Evolutionary conservation across 495 filamentous ascomycete genomes (phyloP).

Genomic region (Penicillium egyptiacum): DNA sequence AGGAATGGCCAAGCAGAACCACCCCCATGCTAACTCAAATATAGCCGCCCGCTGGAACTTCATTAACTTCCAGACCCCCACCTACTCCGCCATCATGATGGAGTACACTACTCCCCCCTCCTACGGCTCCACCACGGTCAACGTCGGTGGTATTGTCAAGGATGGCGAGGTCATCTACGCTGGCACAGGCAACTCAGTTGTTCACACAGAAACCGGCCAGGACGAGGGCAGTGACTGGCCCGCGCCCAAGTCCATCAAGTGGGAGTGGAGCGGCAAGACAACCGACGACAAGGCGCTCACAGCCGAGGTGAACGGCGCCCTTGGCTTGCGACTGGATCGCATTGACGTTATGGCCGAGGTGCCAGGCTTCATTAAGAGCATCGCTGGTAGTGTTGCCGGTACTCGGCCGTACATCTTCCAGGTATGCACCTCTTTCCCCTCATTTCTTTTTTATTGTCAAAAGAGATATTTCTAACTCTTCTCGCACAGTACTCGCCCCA

Average conservation of each 20-base stretch:
- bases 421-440: constrained; percentile 43
- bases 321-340: constrained; percentile 74
- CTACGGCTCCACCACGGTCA: constrained; percentile 86
- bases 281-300: constrained; percentile 70
- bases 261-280: constrained; percentile 74
- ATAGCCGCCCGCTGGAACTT: constrained; percentile 91
- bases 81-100: constrained; percentile 88
- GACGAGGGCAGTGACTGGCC: constrained; percentile 87
- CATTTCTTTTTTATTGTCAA: background rate
- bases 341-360: constrained; percentile 97
- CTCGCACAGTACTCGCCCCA: constrained; percentile 61
- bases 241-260: constrained; percentile 73
- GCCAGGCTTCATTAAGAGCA: constrained; percentile 89
- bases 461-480: background rate
- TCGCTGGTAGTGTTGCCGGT: constrained; percentile 82
- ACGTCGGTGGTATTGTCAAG: constrained; percentile 76
- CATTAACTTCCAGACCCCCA: constrained; percentile 83
- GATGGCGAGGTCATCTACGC: constrained; percentile 79
- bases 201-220: constrained; percentile 64
- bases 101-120: constrained; percentile 94
- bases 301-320: constrained; percentile 65
- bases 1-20: background rate
- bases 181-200: constrained; percentile 58
- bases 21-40: constrained; percentile 8
- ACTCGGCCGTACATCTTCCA: constrained; percentile 98